Evolutionary conservation across 2,329 filamentous ascomycete genomes (phyloP).

Genomic region (Clarireedia homoeocarpa): DNA sequence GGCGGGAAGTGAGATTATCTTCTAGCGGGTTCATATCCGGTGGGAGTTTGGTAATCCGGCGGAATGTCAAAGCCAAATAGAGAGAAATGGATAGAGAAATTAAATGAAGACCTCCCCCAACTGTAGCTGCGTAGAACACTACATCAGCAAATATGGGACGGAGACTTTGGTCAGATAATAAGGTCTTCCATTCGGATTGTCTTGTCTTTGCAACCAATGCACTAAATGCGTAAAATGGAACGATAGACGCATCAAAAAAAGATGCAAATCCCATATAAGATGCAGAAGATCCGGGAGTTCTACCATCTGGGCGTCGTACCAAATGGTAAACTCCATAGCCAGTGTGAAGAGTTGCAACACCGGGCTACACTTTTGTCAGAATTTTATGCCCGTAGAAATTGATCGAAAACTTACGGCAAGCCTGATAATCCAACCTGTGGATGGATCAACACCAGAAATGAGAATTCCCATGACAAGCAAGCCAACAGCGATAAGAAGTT

Average conservation of each 20-base stretch:
- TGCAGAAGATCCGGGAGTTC: conserved; percentile 71
- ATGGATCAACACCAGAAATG: conserved; percentile 56
- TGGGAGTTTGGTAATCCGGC: conserved; percentile 71
- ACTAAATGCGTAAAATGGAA: conserved; percentile 50
- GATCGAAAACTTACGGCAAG: conserved; percentile 52
- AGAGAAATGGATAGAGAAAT: conserved; percentile 62
- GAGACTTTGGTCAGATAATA: conserved; percentile 49
- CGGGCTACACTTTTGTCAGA: conserved; percentile 49
- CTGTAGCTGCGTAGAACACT: conserved; percentile 60
- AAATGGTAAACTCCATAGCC: conserved; percentile 79
- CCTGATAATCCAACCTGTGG: conserved; percentile 67
- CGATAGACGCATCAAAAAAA: conserved; percentile 55
- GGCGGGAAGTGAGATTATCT: conserved; percentile 71
- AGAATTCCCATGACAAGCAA: conserved; percentile 70
- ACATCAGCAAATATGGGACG: conserved; percentile 55
- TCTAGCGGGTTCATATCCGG: conserved; percentile 96
- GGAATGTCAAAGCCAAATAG: conserved; percentile 73
- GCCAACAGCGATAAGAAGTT: conserved; percentile 62
- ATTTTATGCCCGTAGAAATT: neutral
- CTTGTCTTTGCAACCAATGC: conserved; percentile 36
- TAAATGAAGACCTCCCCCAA: conserved; percentile 59
- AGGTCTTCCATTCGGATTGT: conserved; percentile 53
- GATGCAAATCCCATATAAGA: conserved; percentile 84
- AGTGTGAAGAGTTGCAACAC: conserved; percentile 63
- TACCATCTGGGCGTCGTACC: conserved; percentile 56